Evolutionary conservation across 1,284 basidiomycete species (phyloP).

Genomic region (Cutaneotrichosporon curvatum): DNA sequence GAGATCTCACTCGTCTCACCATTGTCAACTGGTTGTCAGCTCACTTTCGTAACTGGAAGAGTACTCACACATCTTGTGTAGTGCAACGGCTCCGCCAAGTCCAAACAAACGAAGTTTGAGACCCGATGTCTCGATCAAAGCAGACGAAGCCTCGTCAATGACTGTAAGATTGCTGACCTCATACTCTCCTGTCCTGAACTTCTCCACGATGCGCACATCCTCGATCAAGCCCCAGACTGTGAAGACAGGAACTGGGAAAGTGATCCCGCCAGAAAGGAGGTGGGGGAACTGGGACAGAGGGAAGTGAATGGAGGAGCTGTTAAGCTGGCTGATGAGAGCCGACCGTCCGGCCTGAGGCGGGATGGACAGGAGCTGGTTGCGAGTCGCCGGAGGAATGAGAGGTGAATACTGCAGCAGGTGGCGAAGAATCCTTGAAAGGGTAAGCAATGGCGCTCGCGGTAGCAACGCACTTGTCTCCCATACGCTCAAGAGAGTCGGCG

Average conservation of each 20-base stretch:
- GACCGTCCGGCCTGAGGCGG: constrained; percentile 50
- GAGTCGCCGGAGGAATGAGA: constrained; percentile 75
- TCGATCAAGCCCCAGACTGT: constrained; percentile 98
- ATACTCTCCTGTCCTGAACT: constrained; percentile 76
- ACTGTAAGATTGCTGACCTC: constrained; percentile 79
- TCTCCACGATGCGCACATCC: constrained; percentile 86
- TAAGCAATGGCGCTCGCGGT: constrained; percentile 5
- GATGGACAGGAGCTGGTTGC: constrained; percentile 69
- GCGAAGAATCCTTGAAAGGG: constrained; percentile 60
- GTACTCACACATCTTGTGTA: constrained; percentile 90
- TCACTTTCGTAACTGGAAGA: neutral
- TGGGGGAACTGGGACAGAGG: constrained; percentile 87
- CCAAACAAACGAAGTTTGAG: constrained; percentile 89
- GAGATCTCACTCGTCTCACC: constrained; percentile 13
- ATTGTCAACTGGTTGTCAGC: constrained; percentile 43
- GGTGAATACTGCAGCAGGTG: constrained; percentile 97
- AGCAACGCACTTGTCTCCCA: constrained; percentile 68
- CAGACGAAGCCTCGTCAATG: constrained; percentile 88
- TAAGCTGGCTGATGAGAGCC: constrained; percentile 52
- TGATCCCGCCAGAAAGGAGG: constrained; percentile 78
- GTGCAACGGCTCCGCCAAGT: constrained; percentile 88
- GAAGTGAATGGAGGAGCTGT: constrained; percentile 49
- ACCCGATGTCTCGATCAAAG: constrained; percentile 83
- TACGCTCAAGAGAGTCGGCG: constrained; percentile 70
- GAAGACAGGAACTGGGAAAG: constrained; percentile 84